phyloP scores from a whole-genome alignment of 768 basidiomycete genomes.

The Lactarius deliciosus region DNA sequence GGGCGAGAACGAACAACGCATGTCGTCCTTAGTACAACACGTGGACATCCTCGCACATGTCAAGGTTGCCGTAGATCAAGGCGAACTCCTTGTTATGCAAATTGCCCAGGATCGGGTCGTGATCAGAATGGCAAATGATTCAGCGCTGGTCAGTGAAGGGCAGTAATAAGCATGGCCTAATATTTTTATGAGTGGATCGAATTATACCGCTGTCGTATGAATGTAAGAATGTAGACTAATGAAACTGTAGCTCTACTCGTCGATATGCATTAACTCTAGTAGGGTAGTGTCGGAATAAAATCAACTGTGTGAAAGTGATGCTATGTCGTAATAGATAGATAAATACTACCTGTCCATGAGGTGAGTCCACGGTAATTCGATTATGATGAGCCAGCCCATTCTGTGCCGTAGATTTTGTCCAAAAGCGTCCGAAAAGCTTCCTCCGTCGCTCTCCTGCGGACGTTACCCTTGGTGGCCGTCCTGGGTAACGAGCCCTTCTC shows the following conservation, averaged over 20 bases:
- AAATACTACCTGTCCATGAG: slow-evolving; percentile 9
- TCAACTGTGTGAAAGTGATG: slow-evolving; percentile 11
- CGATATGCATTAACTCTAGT: slow-evolving; percentile 16
- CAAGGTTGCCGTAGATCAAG: slow-evolving; percentile 16
- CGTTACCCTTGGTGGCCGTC: slow-evolving; percentile 80
- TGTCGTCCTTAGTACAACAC: background rate
- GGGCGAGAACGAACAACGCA: slow-evolving; percentile 7
- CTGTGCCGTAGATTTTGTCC: slow-evolving; percentile 52
- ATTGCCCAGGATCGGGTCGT: slow-evolving; percentile 18
- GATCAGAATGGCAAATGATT: slow-evolving; percentile 7
- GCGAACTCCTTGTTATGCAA: slow-evolving; percentile 22
- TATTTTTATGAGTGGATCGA: slow-evolving; percentile 3
- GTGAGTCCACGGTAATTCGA: background rate
- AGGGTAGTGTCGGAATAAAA: slow-evolving; percentile 13
- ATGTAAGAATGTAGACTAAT: slow-evolving; percentile 20
- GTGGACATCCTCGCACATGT: slow-evolving; percentile 18
- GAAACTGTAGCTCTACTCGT: slow-evolving; percentile 2
- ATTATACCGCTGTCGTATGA: slow-evolving; percentile 10
- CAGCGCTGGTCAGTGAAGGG: background rate
- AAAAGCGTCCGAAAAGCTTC: slow-evolving; percentile 57
- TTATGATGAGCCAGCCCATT: slow-evolving; percentile 19
- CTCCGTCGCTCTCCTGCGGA: slow-evolving; percentile 74
- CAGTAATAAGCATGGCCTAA: background rate
- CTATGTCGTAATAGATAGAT: slow-evolving; percentile 7
- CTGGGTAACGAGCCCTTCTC: slow-evolving; percentile 65